Base-by-base conservation (phyloP, 768 basidiomycete species). In the Ramaria rubella region DNA sequence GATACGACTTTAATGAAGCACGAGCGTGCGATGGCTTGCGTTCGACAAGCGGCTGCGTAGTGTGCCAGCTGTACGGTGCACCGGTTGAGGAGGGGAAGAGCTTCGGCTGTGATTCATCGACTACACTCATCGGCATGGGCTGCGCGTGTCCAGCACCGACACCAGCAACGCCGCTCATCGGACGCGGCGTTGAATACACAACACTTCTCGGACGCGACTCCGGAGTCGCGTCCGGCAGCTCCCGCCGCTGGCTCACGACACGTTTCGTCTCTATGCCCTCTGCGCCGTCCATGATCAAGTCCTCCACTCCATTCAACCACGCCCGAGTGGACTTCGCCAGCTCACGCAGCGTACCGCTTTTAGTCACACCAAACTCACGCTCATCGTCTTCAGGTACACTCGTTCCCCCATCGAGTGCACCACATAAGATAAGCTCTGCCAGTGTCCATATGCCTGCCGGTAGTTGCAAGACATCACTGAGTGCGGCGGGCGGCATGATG, bases 381-480 rank as follows among this genome's bases (percentile, higher is more conserved):
- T 23, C 12, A 14, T 11, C 12, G 21, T 30, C 11, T 1, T 64
- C n/a, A n/a, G n/a, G n/a, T 62, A 9, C 59, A 59, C n/a, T n/a
- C n/a, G n/a, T n/a, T n/a, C n/a, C n/a, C n/a, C n/a, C n/a, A 52
- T 75, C 73, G n/a, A 75, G 68, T 5, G 61, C 63, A 9, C 71
- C 72, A 44, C 66, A 65, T 3, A 75, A 62, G 1, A 74, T 57
- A 42, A 68, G 53, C 51, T 74, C 73, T 3, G 68, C 65, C 24
- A 74, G 60, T 3, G 68, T 66, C 68, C 68, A 72, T 38, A 68
- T 66, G n/a, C 24, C 53, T 48, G 40, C 53, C 34, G 42, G 52
- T n/a, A 59, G 40, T 44, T 49, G 49, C 42, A 61, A 11, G 48
- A 52, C 52, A 43, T 65, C 62, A 3, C 61, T 60, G 27, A 71